Base-by-base conservation (phyloP, 768 basidiomycete genomes). In the Grammothele lineata region DNA sequence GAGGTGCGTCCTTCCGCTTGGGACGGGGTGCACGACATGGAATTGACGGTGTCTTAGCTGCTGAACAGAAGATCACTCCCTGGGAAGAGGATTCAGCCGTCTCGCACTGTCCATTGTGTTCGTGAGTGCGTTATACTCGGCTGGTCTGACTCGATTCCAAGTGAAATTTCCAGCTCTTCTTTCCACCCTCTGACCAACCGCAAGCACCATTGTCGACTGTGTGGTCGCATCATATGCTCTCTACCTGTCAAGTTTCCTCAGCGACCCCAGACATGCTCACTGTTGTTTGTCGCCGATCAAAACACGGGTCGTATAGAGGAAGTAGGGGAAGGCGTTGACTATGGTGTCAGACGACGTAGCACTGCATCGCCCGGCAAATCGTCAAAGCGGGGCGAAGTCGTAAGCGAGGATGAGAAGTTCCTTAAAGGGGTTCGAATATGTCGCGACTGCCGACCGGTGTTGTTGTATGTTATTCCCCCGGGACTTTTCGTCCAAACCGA, bases 141-240 rank as follows among this genome's bases (percentile, higher is more conserved):
- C 8, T 32, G 30, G 30, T 32, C 15, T 15, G 8, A 32, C 30
- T 32, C 30, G 15, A 32, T 9, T 15, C 30, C 15, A 8, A 32
- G 8, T 22, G n/a, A 35, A 33, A 25, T 37, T 47, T 25, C 40
- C 5, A 81, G 80, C 55, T 74, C 78, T 40, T 79, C 85, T 1
- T 98, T 98, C 62, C 88, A 93, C 60, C 80, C 89, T 0, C 67
- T 98, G 3, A 90, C 92, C 1, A 95, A 92, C 56, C 82, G 95
- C 12, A 95, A 95, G 67, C 95, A 98, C 57, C 95, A 98, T 61
- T 98, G 95, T 62, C 83, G 95, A 8, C 71, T 97, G 12, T 98
- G 95, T 56, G 95, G 95, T 0, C 75, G 84, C 45, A 88, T 97
- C 33, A 82, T 97, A 11, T 98, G 95, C 59, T 87, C 93, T 1